Base-by-base conservation (phyloP, 495 filamentous ascomycete genomes). In the Chaetomium tenue region DNA sequence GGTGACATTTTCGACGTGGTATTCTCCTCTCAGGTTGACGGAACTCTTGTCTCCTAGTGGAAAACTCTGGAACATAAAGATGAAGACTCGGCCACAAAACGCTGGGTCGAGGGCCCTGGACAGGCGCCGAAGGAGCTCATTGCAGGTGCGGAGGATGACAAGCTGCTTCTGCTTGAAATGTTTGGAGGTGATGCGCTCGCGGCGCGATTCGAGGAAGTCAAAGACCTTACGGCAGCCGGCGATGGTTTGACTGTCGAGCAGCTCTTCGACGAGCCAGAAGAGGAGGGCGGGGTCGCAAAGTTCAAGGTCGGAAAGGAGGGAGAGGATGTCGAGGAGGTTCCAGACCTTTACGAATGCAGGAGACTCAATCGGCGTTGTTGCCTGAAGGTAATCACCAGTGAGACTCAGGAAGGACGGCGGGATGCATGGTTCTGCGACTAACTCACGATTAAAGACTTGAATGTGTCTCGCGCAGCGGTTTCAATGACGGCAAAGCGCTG, bases 11-110 rank as follows among this genome's bases (percentile, higher is more conserved):
- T 97, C 93, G 22, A 88, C 85, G 70, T 99, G 95, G 66, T 93
- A 99, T 75, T 98, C 94, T 68, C 94, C 94, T 30, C 95, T 87
- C 54, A 97, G 83, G 68, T 99, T 99, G 55, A 99, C 93, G 2
- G 93, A 96, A 73, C 94, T 97, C 70, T 90, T 93, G 77, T 99
- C 94, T 28, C 93, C 92, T 0, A 98, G 81, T 13, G 94, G 92
- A 70, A 98, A 97, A 73, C 91, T 95, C 74, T 98, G 94, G 75
- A 97, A 98, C 63, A 98, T 85, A 71, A 96, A 99, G 66, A 99
- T 96, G 72, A 96, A 96, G 23, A 99, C 93, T 51, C 93, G 84
- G 42, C 94, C 94, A 73, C 93, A 97, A 75, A 98, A 99, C 3
- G 96, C 93, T 0, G 95, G 91, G 76, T 99, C 95, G 70, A 97